Conservation (phyloP, 2,329 filamentous ascomycete species). For the Sclerotinia trifoliorum region DNA sequence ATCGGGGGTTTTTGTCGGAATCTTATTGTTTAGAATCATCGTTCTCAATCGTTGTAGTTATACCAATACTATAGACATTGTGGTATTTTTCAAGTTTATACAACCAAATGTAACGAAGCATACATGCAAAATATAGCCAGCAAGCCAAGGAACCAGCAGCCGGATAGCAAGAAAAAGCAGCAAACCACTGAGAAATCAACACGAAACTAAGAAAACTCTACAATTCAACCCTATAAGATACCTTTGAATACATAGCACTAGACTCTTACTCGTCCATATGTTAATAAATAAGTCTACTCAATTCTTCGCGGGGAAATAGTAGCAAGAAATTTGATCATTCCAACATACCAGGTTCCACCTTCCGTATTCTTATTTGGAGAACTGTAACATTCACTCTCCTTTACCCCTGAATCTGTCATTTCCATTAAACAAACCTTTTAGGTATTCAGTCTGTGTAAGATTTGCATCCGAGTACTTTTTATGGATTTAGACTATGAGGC, state of each 20-base stretch:
- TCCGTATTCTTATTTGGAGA: neutral
- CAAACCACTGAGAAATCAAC: too few relatives aligned
- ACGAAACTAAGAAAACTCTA: too few relatives aligned
- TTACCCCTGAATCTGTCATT: neutral
- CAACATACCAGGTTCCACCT: neutral
- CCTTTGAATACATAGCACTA: neutral
- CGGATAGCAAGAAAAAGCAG: too few relatives aligned
- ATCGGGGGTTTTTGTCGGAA: neutral
- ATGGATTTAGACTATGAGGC: neutral
- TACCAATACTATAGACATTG: too few relatives aligned
- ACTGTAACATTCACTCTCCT: rapidly evolving
- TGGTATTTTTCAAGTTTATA: too few relatives aligned
- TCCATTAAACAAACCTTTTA: neutral
- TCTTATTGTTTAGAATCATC: too few relatives aligned
- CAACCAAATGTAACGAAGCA: too few relatives aligned
- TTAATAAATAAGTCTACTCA: neutral
- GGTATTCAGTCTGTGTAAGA: rapidly evolving
- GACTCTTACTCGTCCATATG: too few relatives aligned
- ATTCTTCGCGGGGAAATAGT: neutral
- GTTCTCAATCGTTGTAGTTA: neutral
- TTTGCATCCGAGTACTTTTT: neutral
- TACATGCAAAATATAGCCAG: too few relatives aligned
- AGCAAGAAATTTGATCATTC: neutral
- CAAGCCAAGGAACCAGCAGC: too few relatives aligned
- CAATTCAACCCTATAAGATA: too few relatives aligned